phyloP scores from a whole-genome alignment of 2,329 filamentous ascomycete genomes.

The Didymella lethalis region DNA sequence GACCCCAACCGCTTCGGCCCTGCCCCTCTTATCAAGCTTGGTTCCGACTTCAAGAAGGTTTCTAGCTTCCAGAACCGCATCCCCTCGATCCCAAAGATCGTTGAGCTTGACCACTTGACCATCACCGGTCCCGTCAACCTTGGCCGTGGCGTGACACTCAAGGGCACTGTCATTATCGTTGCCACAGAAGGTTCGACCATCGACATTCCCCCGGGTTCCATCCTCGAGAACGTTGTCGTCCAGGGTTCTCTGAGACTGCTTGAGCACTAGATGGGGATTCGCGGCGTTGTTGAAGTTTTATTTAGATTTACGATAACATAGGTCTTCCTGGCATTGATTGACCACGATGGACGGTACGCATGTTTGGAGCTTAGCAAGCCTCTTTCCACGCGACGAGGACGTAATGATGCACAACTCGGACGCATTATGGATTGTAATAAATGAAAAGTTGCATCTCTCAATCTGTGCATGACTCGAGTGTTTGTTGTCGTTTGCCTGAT shows the following conservation, averaged over 20 bases:
- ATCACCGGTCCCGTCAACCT: conserved; percentile 98
- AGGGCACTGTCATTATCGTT: conserved; percentile 99
- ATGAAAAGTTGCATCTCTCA: conserved; percentile 30
- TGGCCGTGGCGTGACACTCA: conserved; percentile 91
- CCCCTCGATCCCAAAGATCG: conserved; percentile 85
- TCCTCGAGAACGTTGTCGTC: conserved; percentile 98
- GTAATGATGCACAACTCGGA: conserved; percentile 29
- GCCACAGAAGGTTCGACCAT: conserved; percentile 98
- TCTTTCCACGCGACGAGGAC: conserved; percentile 21
- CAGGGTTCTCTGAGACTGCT: conserved; percentile 88
- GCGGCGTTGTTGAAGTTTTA: conserved; percentile 27
- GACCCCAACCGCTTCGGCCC: conserved; percentile 96
- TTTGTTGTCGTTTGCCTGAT: conserved; percentile 21
- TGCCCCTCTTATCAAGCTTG: conserved; percentile 97
- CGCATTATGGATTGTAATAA: conserved; percentile 39
- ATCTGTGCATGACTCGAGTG: conserved; percentile 8
- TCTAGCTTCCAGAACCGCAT: conserved; percentile 94
- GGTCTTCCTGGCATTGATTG: conserved; percentile 30
- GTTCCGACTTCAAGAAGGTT: conserved; percentile 99
- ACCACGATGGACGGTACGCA: conserved; percentile 33
- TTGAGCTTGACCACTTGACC: conserved; percentile 92
- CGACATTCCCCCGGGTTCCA: conserved; percentile 93
- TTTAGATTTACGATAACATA: conserved; percentile 40
- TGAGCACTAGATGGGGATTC: conserved; percentile 63
- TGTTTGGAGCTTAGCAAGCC: conserved; percentile 35